Evolutionary conservation across 2,329 filamentous ascomycete species (phyloP), one percentile per base, ranked within the genome.

Genomic region (Penicillium thymicola): DNA sequence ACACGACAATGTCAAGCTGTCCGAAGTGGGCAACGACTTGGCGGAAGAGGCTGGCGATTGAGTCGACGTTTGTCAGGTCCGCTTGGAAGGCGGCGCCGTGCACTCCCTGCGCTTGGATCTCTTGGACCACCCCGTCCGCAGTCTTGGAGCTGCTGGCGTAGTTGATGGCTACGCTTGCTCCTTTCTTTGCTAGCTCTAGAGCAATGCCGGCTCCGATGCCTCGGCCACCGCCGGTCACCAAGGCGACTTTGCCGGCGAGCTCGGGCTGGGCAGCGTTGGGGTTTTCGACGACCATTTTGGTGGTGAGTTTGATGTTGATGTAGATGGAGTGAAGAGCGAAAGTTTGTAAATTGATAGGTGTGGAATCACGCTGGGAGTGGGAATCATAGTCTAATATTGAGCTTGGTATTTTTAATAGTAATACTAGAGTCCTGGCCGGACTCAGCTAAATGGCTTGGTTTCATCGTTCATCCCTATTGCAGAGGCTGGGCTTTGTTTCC

Each of bases 21-120:
- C 66, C 60, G 69, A 85, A 90, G 72, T 83, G 78, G 64, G 77
- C 76, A 60, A 85, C 78, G 52, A 85, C 85, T 68, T 87, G 73
- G 55, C 82, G 79, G 77, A 90, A 88, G 64, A 90, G 76, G 58
- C 75, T 73, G 53, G 81, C 79, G 63, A 86, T 89, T 73, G 89
- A 79, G 58, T 80, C 72, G 44, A 88, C 82, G 59, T 88, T 78
- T 62, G 83, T 80, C 55, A 90, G 82, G 75, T 90, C 87, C 65
- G 87, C 88, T 76, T 86, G 82, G 75, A 89, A 77, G 59, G 86
- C 81, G 14, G 82, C 79, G 38, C 86, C 84, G 60, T 87, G 83
- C 49, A 81, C 80, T 53, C 86, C 86, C 55, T 79, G 73, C 65
- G 81, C 80, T 78, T 88, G 83, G 79, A 90, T 89, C 70, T 82